phyloP scores from a whole-genome alignment of 1,284 basidiomycete species.

The Schizophyllum amplum region DNA sequence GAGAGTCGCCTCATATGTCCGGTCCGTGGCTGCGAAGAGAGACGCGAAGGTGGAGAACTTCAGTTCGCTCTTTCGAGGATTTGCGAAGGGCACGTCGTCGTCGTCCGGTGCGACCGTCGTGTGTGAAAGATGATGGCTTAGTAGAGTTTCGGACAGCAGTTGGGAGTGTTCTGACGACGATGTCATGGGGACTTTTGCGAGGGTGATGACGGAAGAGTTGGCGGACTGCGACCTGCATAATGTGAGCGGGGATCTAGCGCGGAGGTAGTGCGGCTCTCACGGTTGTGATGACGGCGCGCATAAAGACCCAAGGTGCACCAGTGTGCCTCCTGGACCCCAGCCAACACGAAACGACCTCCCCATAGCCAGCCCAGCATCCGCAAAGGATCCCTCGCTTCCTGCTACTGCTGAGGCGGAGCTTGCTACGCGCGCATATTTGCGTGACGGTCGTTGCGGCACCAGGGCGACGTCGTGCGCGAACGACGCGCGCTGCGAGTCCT shows the following conservation, averaged over 20 bases:
- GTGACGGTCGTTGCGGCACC: constrained; percentile 53
- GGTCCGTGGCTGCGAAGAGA: constrained; percentile 69
- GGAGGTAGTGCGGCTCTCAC: constrained; percentile 4
- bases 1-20: constrained; percentile 69
- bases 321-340: constrained; percentile 78
- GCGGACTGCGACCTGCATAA: constrained; percentile 40
- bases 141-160: constrained; percentile 50
- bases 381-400: constrained; percentile 56
- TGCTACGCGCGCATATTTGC: constrained; percentile 66
- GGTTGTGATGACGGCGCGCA: constrained; percentile 49
- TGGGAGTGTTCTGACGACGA: constrained; percentile 24
- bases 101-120: constrained; percentile 60
- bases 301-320: constrained; percentile 72
- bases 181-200: constrained; percentile 37
- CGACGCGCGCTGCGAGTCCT: constrained; percentile 51
- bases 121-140: constrained; percentile 74
- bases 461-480: constrained; percentile 68
- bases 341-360: constrained; percentile 88
- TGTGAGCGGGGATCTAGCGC: constrained; percentile 10
- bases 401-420: constrained; percentile 53
- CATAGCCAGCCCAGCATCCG: constrained; percentile 80
- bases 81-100: constrained; percentile 45
- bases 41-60: constrained; percentile 76
- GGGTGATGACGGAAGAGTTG: constrained; percentile 48
- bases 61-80: constrained; percentile 37